phyloP scores from a whole-genome alignment of 2,329 filamentous ascomycete genomes.

The Colletotrichum musae region DNA sequence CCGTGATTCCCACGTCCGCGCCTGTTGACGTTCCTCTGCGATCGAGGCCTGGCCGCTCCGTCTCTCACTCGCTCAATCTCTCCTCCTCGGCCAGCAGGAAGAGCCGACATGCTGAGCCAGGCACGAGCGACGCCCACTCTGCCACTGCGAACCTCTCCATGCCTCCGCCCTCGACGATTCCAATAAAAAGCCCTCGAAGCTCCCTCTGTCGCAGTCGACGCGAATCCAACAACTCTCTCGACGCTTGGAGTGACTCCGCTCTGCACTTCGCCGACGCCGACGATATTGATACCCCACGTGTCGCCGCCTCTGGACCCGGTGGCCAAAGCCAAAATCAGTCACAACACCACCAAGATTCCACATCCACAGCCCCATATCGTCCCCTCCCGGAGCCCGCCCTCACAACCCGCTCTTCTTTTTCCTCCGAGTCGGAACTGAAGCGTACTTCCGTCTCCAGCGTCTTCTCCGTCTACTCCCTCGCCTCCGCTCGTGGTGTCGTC shows the following conservation, averaged over 20 bases:
- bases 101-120: slow-evolving; percentile 71
- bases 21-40: slow-evolving; percentile 25
- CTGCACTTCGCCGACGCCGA: slow-evolving; percentile 62
- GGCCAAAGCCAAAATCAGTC: too few relatives aligned
- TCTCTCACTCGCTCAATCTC: slow-evolving; percentile 56
- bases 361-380: slow-evolving; percentile 47
- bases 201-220: slow-evolving; percentile 59
- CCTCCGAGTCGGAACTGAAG: slow-evolving; percentile 70
- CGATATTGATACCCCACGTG: slow-evolving; percentile 63
- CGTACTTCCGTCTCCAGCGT: slow-evolving; percentile 81
- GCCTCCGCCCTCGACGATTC: slow-evolving; percentile 65
- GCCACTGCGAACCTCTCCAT: slow-evolving; percentile 76
- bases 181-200: slow-evolving; percentile 59
- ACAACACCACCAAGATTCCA: slow-evolving; percentile 42
- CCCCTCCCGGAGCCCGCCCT: slow-evolving; percentile 65
- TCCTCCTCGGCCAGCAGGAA: slow-evolving; percentile 68
- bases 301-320: slow-evolving; percentile 55
- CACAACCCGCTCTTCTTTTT: slow-evolving; percentile 62
- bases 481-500: slow-evolving; percentile 68
- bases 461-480: slow-evolving; percentile 80
- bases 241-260: slow-evolving; percentile 57
- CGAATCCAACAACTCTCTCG: slow-evolving; percentile 57
- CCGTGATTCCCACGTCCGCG: slow-evolving; percentile 11
- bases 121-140: slow-evolving; percentile 69
- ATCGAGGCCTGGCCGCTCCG: slow-evolving; percentile 44